Base-by-base conservation (phyloP, 2,329 filamentous ascomycete genomes). In the Xylariaceae sp. region DNA sequence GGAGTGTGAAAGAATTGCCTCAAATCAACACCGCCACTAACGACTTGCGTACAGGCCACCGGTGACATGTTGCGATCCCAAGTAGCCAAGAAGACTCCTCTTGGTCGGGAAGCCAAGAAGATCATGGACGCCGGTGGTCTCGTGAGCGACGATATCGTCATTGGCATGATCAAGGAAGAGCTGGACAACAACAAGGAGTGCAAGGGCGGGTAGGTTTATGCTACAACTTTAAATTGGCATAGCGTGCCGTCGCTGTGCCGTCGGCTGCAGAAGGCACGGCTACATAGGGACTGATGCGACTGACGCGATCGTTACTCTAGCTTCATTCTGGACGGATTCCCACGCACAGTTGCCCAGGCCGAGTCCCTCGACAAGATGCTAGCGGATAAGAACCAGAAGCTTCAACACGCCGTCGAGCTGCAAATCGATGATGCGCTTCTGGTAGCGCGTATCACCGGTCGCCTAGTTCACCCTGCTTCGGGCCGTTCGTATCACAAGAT, bases 151-250 rank as follows among this genome's bases (percentile, higher is more conserved):
- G 92, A 97, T 72, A 99, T 99, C 71, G 92, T 99, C 83, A 89
- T 99, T 74, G 91, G 92, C 75, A 99, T 99, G 94, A 99, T 99
- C 80, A 92, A 94, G 84, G 88, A 87, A 72, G 92, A 99, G 81
- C 83, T 99, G 50, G 88, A 95, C 69, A 87, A 81, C 76, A 99
- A 99, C 80, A 76, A 83, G 69, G 92, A 99, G 78, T 99, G 94
- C 84, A 89, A 89, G 79, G 92, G 92, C 75, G 94, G 94, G 92
- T 96, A 80, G 65, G 83, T 76, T 40, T 52, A 56, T 47, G 45
- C 58, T 56, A 43, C 62, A 53, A 27, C 50, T 39, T 44, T 5
- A 45, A n/a, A 45, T 31, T 11, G 37, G 40, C 55, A 34, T 11
- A 34, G 19, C 35, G 12, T n/a, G 9, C 11, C n/a, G 30, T 43